Evolutionary conservation across 345 rosid genomes (phyloP).

Genomic region (Adansonia digitata): DNA sequence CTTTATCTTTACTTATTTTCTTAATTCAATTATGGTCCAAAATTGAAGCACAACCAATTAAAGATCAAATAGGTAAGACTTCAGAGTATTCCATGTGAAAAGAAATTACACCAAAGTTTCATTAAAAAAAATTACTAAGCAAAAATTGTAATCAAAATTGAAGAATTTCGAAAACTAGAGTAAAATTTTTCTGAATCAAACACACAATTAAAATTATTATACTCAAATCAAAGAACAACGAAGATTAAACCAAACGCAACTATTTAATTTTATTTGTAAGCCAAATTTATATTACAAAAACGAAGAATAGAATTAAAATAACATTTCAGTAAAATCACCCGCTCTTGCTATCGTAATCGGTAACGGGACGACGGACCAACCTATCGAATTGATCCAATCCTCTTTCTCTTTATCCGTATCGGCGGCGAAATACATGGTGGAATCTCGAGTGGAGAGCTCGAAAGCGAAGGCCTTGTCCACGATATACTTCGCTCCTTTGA

Average conservation of each 20-base stretch:
- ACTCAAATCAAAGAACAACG: not conserved
- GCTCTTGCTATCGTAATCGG: constrained; percentile 47
- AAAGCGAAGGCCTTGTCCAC: constrained; percentile 67
- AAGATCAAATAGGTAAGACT: no score
- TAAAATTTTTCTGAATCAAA: not conserved
- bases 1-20: no score
- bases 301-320: not conserved
- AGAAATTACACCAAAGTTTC: not conserved
- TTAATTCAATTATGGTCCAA: no score
- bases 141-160: not conserved
- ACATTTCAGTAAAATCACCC: constrained; percentile 12
- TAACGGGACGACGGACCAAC: constrained; percentile 73
- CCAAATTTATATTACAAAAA: not conserved
- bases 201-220: not conserved
- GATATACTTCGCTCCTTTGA: constrained; percentile 82
- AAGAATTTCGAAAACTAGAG: not conserved
- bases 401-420: constrained; percentile 82
- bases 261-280: not conserved
- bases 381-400: constrained; percentile 90
- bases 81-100: not conserved
- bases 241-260: not conserved
- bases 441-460: constrained; percentile 57
- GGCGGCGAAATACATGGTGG: constrained; percentile 72
- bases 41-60: no score
- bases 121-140: not conserved